Evolutionary conservation across 164 flowering plant genomes (phyloP).

Genomic region (Kingdonia uniflora): DNA sequence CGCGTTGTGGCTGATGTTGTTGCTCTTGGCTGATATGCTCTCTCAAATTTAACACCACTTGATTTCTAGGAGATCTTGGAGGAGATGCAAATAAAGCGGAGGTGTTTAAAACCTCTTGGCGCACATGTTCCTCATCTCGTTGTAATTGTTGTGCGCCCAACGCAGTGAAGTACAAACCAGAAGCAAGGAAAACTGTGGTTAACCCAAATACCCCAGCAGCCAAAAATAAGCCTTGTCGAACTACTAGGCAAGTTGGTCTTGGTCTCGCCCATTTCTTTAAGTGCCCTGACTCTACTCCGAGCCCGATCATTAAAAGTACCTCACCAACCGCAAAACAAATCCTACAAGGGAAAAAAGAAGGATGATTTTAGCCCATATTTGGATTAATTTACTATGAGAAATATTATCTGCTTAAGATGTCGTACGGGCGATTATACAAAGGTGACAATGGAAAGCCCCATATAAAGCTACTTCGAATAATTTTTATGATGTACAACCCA

Average conservation of each 20-base stretch:
- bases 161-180: conserved; percentile 61
- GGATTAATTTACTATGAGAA: too few species aligned
- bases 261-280: conserved; percentile 47
- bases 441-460: too few species aligned
- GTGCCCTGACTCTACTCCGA: conserved; percentile 86
- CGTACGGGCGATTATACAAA: too few species aligned
- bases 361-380: not conserved
- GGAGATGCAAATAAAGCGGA: conserved; percentile 54
- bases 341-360: conserved; percentile 28
- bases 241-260: conserved; percentile 40
- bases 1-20: not conserved
- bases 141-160: conserved; percentile 35
- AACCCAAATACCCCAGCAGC: conserved; percentile 70
- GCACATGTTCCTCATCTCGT: conserved; percentile 31
- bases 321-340: conserved; percentile 64
- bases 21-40: conserved; percentile 18
- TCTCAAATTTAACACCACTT: conserved; percentile 2
- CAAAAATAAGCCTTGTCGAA: conserved; percentile 51
- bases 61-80: conserved; percentile 35
- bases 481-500: too few species aligned
- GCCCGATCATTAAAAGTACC: conserved; percentile 57
- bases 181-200: conserved; percentile 52
- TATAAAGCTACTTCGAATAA: too few species aligned
- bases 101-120: conserved; percentile 40
- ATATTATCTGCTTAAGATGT: too few species aligned